These are phyloP conservation scores for Protomyces inundatus DNA, from an alignment of 1,139 yeast species.

Conservation along the genomic window DNA sequence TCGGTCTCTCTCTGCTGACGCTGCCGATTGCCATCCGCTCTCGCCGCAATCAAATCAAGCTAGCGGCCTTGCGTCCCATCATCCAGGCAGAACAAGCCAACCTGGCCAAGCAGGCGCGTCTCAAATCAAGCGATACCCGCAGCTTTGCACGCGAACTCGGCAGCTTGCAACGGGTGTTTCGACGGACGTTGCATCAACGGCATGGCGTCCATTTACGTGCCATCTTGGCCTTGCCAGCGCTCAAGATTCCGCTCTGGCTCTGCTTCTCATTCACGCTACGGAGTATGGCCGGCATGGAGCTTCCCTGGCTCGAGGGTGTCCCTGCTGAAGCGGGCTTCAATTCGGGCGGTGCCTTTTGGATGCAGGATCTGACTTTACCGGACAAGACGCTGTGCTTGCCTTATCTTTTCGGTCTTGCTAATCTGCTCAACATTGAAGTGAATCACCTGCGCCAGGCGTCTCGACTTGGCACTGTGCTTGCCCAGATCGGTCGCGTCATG, in stretches of 20 bases:
- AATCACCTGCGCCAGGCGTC: not conserved
- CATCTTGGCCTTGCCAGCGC: constrained; percentile 10
- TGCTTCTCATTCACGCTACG: constrained; percentile 10
- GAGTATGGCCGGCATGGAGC: constrained; percentile 7
- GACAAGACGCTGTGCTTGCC: constrained; percentile 3
- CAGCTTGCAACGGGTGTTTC: not conserved
- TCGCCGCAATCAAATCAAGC: not conserved
- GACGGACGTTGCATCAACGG: not conserved
- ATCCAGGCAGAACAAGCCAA: not conserved
- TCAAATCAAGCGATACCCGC: not conserved
- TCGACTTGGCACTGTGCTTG: not conserved
- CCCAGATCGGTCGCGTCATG: constrained; percentile 2
- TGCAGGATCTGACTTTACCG: constrained; percentile 5
- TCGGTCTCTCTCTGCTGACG: constrained; percentile 9
- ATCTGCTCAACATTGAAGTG: constrained; percentile 18
- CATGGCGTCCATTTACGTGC: constrained; percentile 3
- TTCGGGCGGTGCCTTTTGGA: constrained; percentile 7
- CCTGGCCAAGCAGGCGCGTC: not conserved
- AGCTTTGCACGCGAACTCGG: not conserved
- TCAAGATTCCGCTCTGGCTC: constrained; percentile 17
- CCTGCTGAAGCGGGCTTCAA: not conserved
- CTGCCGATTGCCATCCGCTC: constrained; percentile 17
- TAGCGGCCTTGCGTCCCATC: constrained; percentile 14
- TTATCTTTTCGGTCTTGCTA: constrained; percentile 3
- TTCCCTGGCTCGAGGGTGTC: constrained; percentile 1